A percentile compares a stretch with the other conserved stretches of the same genome.
These are phyloP conservation scores for Penicillium roqueforti DNA, from an alignment of 495 filamentous ascomycete species.

Conservation along the genomic window DNA sequence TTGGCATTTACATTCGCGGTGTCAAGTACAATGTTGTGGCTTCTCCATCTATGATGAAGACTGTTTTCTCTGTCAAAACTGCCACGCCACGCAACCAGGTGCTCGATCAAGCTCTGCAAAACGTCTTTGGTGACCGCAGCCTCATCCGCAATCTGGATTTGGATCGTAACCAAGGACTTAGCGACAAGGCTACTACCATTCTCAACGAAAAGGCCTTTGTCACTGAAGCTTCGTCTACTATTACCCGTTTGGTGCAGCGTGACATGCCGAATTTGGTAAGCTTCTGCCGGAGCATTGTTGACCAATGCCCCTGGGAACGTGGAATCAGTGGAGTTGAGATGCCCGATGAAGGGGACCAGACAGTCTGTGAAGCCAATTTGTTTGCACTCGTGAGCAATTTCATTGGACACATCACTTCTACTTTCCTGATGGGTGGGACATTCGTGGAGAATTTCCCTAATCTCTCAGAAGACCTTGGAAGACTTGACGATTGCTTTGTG, in stretches of 20 bases:
- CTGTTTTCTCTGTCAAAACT: conserved; percentile 36
- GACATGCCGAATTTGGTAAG: conserved; percentile 51
- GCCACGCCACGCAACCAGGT: conserved; percentile 28
- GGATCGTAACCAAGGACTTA: conserved; percentile 31
- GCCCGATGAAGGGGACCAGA: conserved; percentile 26
- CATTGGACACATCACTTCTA: conserved; percentile 47
- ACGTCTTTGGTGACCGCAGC: conserved; percentile 49
- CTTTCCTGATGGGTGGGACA: conserved; percentile 50
- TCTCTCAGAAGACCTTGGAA: conserved; percentile 51
- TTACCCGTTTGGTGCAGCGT: conserved; percentile 35
- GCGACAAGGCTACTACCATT: conserved; percentile 29
- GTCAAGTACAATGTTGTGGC: conserved; percentile 48
- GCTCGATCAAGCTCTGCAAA: conserved; percentile 38
- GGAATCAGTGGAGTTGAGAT: conserved; percentile 31
- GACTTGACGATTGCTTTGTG: conserved; percentile 51
- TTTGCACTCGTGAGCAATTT: conserved; percentile 53
- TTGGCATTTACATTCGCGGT: conserved; percentile 50
- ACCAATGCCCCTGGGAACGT: conserved; percentile 60
- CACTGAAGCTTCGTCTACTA: conserved; percentile 31
- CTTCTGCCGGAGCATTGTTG: conserved; percentile 55
- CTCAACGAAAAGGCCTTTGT: conserved; percentile 46
- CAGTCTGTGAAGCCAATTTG: conserved; percentile 47
- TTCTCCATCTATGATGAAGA: conserved; percentile 47
- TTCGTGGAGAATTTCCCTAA: conserved; percentile 53
- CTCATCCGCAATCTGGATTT: conserved; percentile 31